A percentile compares a stretch with the other conserved stretches of the same genome.
These are phyloP conservation scores for Candida tropicalis DNA, from an alignment of 1,139 yeast genomes.

Conservation along the genomic window DNA sequence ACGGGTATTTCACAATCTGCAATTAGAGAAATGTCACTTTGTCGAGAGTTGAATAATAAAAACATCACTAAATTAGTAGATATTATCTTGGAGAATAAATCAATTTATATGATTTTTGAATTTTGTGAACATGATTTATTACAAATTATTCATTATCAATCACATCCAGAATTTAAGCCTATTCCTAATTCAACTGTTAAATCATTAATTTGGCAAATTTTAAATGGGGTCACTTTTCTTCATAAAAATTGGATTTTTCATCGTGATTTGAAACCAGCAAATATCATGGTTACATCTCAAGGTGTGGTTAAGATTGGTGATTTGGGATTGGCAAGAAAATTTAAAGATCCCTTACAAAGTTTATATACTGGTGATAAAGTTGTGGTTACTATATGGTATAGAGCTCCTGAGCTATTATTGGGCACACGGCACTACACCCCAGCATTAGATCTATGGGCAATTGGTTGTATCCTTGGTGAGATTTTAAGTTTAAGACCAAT, in stretches of 20 bases:
- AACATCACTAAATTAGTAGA: slow-evolving; percentile 82
- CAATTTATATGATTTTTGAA: slow-evolving; percentile 93
- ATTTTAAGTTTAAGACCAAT: slow-evolving; percentile 85
- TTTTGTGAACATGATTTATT: slow-evolving; percentile 93
- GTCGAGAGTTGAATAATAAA: slow-evolving; percentile 80
- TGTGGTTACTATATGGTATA: slow-evolving; percentile 97
- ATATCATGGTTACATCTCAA: slow-evolving; percentile 88
- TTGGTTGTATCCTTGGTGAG: slow-evolving; percentile 95
- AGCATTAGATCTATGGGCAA: slow-evolving; percentile 95
- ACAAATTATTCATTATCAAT: slow-evolving; percentile 91
- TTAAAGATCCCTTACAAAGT: slow-evolving; percentile 86
- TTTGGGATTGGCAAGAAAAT: slow-evolving; percentile 89
- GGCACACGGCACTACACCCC: slow-evolving; percentile 96
- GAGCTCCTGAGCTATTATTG: slow-evolving; percentile 89
- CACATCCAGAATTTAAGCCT: slow-evolving; percentile 81
- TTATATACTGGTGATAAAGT: slow-evolving; percentile 94
- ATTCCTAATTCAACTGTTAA: slow-evolving; percentile 79
- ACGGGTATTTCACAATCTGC: slow-evolving; percentile 98
- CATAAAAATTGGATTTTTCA: slow-evolving; percentile 97
- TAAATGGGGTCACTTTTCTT: slow-evolving; percentile 86
- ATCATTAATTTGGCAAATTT: slow-evolving; percentile 86
- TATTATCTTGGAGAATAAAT: slow-evolving; percentile 85
- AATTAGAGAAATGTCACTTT: slow-evolving; percentile 91
- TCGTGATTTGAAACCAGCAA: slow-evolving; percentile 95
- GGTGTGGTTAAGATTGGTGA: slow-evolving; percentile 97